Evolutionary conservation across 257 asterid species (phyloP), one percentile per base, ranked within the genome.

Genomic region (Capsicum baccatum): DNA sequence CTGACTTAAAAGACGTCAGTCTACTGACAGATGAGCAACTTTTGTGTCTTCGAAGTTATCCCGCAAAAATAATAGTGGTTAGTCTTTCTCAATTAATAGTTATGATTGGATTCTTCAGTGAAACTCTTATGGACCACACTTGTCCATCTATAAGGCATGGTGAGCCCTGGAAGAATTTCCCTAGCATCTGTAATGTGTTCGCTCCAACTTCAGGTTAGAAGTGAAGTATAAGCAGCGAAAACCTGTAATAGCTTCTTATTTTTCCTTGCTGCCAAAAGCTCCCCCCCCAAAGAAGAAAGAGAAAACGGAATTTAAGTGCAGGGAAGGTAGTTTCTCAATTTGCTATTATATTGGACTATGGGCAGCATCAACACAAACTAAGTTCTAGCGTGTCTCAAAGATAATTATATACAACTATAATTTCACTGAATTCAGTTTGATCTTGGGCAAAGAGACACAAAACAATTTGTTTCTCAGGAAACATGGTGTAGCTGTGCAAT

Each of bases 201-300:
- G 42, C 15, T 67, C 1, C 12, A 35, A 19, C 74, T 67, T 67
- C 74, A 67, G 74, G 35, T 67, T 35, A 67, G 2, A 16, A 67
- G 10, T 67, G 12, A 35, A 67, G 48, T 67, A 67, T 6, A 35
- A 35, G 50, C 50, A 67, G 19, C 19, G 14, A 14, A 67, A 67
- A 67, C 21, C 50, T 14, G 74, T 35, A 42, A 67, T 67, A 35
- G 21, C 50, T 67, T 67, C 74, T 67, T 67, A 67, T 35, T 67
- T 67, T 67, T 67, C 50, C 74, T 67, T 67, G 50, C 74, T 67
- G 13, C 74, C 50, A 67, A 14, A 12, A 67, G 21, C 71, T 35
- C 21, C 12, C 44, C 44, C 14, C 21, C 8, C 48, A 35, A 19
- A 35, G 50, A 42, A 67, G 7, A 35, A 3, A 16, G 19, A 1